Evolutionary conservation across 352 stramenopile species (phyloP).

Genomic region (Globisporangium camurandrum): DNA sequence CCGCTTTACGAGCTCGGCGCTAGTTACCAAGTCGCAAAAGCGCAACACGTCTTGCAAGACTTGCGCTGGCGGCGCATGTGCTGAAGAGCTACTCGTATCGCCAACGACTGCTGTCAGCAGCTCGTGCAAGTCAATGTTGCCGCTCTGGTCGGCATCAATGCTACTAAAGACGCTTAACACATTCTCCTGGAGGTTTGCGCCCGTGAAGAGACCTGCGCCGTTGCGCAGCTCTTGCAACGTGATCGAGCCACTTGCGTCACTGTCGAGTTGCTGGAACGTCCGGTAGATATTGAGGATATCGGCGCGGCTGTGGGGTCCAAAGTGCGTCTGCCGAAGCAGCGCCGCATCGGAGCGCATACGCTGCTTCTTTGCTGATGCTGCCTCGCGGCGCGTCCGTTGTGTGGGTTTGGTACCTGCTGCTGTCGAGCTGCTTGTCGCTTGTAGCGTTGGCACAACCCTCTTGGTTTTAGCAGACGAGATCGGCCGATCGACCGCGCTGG

Average conservation of each 20-base stretch:
- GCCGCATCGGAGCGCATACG: slow-evolving; percentile 51
- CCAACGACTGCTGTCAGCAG: slow-evolving; percentile 53
- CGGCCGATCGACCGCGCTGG: no score
- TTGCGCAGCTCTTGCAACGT: slow-evolving; percentile 53
- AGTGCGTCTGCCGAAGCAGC: slow-evolving; percentile 53
- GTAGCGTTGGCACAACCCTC: no score
- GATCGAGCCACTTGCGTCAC: slow-evolving; percentile 59
- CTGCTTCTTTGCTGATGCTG: slow-evolving; percentile 37
- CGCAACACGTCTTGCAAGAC: slow-evolving; percentile 48
- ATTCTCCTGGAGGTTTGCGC: slow-evolving; percentile 59
- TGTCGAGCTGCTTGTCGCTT: neutral
- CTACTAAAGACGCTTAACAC: slow-evolving; percentile 70
- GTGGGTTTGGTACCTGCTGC: neutral
- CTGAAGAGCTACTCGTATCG: neutral
- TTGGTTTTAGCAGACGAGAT: slow-evolving; percentile 9
- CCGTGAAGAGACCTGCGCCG: slow-evolving; percentile 49
- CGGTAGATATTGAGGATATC: slow-evolving; percentile 67
- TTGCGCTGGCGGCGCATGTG: slow-evolving; percentile 17
- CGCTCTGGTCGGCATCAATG: slow-evolving; percentile 70
- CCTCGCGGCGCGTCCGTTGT: slow-evolving; percentile 1
- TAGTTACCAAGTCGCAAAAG: slow-evolving; percentile 45
- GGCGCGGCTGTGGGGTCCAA: slow-evolving; percentile 56
- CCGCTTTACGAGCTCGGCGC: slow-evolving; percentile 40
- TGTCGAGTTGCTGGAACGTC: slow-evolving; percentile 66
- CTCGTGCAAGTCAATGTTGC: slow-evolving; percentile 63